phyloP scores from a whole-genome alignment of 495 filamentous ascomycete species.

The Daldinia grandis region DNA sequence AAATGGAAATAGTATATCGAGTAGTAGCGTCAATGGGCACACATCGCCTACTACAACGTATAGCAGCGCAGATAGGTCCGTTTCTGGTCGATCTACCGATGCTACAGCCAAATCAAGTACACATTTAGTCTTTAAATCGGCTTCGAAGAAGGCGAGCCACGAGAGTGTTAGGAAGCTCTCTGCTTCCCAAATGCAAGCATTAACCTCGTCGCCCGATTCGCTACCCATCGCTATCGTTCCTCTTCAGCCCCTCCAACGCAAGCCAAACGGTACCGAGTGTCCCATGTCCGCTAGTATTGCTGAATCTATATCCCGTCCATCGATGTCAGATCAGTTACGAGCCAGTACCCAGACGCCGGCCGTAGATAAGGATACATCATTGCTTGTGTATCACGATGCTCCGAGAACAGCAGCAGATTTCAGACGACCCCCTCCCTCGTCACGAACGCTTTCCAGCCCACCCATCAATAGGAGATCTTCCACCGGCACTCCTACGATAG shows the following conservation, averaged over 20 bases:
- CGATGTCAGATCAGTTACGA: slow-evolving; percentile 45
- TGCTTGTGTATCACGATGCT: slow-evolving; percentile 9
- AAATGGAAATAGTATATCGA: slow-evolving; percentile 11
- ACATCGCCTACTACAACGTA: not conserved
- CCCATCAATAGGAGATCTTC: slow-evolving; percentile 52
- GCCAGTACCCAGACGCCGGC: slow-evolving; percentile 15
- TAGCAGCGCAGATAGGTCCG: slow-evolving; percentile 1
- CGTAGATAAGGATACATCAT: slow-evolving; percentile 3
- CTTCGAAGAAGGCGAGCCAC: slow-evolving; percentile 48
- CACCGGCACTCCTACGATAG: slow-evolving; percentile 35
- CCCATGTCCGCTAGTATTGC: slow-evolving; percentile 49
- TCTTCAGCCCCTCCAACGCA: slow-evolving; percentile 30
- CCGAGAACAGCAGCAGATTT: slow-evolving; percentile 44
- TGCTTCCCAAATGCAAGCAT: slow-evolving; percentile 62
- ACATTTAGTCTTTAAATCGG: slow-evolving; percentile 32
- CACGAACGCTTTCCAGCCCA: slow-evolving; percentile 56
- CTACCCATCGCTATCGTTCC: slow-evolving; percentile 53
- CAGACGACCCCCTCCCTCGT: slow-evolving; percentile 37
- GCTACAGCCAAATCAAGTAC: slow-evolving; percentile 32
- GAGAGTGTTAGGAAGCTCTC: slow-evolving; percentile 62
- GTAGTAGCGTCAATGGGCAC: slow-evolving; percentile 18
- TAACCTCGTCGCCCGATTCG: slow-evolving; percentile 62
- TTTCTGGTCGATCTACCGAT: slow-evolving; percentile 16
- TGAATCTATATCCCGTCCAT: slow-evolving; percentile 44
- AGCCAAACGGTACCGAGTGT: slow-evolving; percentile 44